phyloP scores from a whole-genome alignment of 805 yeast genomes.

The Metschnikowia lachancei region DNA sequence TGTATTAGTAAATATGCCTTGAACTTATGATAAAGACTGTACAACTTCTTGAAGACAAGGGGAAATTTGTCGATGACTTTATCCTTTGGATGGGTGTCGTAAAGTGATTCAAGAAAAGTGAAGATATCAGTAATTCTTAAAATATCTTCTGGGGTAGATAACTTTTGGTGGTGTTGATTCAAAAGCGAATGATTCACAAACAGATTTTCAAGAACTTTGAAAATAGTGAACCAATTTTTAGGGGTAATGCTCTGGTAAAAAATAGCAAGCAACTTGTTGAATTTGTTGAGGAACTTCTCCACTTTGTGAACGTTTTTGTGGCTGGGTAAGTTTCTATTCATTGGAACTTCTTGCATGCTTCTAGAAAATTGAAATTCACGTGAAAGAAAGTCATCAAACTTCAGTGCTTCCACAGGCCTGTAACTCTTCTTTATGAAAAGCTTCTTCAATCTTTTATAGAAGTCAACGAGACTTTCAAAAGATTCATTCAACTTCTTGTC shows the following conservation, averaged over 20 bases:
- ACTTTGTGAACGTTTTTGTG: conserved; percentile 48
- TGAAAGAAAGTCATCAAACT: conserved; percentile 36
- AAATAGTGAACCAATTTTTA: conserved; percentile 77
- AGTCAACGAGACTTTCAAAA: conserved; percentile 40
- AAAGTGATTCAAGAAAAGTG: conserved; percentile 62
- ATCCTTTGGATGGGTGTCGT: conserved; percentile 43
- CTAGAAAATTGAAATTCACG: conserved; percentile 44
- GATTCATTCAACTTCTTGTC: conserved; percentile 33
- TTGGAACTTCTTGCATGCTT: conserved; percentile 44
- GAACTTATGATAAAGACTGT: conserved; percentile 65
- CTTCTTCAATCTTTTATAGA: conserved; percentile 66
- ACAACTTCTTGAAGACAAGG: conserved; percentile 58
- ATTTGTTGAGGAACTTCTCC: conserved; percentile 56
- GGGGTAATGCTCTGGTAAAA: conserved; percentile 56
- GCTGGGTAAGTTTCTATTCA: conserved; percentile 46
- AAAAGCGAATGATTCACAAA: conserved; percentile 60
- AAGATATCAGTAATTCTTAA: conserved; percentile 66
- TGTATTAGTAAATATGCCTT: conserved; percentile 62
- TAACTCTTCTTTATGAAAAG: conserved; percentile 67
- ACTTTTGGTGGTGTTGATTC: conserved; percentile 45
- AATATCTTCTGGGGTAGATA: conserved; percentile 48
- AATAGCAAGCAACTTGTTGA: conserved; percentile 61
- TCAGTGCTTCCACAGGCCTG: conserved; percentile 51
- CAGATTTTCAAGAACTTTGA: conserved; percentile 69
- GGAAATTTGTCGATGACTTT: conserved; percentile 54